A percentile compares a stretch with the other conserved stretches of the same genome.
Conservation (phyloP, 345 rosid genomes). For the Abelmoschus esculentus region DNA sequence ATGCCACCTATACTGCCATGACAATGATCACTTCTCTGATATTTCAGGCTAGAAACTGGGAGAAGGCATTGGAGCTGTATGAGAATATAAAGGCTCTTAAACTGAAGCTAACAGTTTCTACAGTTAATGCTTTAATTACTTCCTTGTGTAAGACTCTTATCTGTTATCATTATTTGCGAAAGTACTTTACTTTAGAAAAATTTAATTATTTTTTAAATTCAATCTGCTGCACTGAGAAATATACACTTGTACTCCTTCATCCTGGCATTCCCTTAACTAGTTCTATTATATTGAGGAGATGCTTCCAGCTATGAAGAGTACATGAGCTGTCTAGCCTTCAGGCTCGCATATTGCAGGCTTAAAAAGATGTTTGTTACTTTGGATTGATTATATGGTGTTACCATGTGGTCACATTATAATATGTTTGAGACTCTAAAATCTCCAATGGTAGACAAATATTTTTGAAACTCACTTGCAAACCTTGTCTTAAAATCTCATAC, state of each 20-base stretch:
- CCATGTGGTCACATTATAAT: too few species aligned
- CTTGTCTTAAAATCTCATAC: too few species aligned
- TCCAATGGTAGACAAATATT: too few species aligned
- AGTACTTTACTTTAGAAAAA: not conserved
- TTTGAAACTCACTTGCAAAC: too few species aligned
- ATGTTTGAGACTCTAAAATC: too few species aligned
- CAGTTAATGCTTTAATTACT: conserved; percentile 81
- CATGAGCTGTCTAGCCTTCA: not conserved
- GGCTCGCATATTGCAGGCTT: not conserved
- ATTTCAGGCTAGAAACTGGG: conserved; percentile 78
- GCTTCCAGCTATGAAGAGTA: not conserved
- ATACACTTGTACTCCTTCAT: not conserved
- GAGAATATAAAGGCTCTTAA: conserved; percentile 57
- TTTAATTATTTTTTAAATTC: not conserved
- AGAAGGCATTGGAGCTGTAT: conserved; percentile 72
- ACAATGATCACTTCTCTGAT: not conserved
- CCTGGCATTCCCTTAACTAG: not conserved
- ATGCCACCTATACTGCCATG: not conserved
- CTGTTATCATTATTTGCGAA: not conserved
- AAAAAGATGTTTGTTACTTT: not conserved
- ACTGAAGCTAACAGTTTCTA: conserved; percentile 66
- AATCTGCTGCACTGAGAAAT: not conserved
- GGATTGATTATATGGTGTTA: too few species aligned
- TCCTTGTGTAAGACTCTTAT: conserved; percentile 64
- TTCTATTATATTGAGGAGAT: not conserved